Conservation (phyloP, 2,329 filamentous ascomycete genomes). For the Xylaria arbuscula region DNA sequence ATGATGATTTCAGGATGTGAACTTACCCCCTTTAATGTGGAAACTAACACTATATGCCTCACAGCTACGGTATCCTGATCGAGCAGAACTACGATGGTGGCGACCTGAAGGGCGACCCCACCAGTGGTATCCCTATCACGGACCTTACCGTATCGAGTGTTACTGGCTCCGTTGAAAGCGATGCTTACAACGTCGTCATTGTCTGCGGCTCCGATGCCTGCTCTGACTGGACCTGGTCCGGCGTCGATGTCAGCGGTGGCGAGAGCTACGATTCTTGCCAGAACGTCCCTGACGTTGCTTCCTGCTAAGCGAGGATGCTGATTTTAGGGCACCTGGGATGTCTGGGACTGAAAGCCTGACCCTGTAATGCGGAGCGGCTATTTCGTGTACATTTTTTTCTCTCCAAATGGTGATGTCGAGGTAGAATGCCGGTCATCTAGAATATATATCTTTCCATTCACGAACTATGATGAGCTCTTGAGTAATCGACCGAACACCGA, state of each 20-base stretch:
- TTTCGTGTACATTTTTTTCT: neutral
- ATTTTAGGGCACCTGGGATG: no score
- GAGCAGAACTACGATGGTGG: constrained; percentile 67
- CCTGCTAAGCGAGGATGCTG: constrained; percentile 1
- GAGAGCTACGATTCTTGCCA: constrained; percentile 63
- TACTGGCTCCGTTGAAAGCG: constrained; percentile 13
- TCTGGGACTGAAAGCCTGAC: neutral
- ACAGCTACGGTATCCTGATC: constrained; percentile 65
- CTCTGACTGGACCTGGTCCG: constrained; percentile 28
- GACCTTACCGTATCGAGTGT: constrained; percentile 58
- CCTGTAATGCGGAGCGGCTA: neutral
- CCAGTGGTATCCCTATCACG: constrained; percentile 59
- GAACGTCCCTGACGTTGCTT: constrained; percentile 51
- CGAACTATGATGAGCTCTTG: neutral
- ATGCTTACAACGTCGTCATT: constrained; percentile 28
- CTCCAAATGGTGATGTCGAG: neutral
- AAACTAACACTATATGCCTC: constrained; percentile 1
- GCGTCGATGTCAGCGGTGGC: constrained; percentile 25
- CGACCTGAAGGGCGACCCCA: constrained; percentile 53
- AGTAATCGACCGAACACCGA: neutral
- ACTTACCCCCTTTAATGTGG: neutral
- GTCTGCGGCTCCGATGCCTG: constrained; percentile 25
- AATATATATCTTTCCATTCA: neutral
- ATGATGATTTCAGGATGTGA: neutral
- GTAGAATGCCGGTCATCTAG: neutral